phyloP scores from a whole-genome alignment of 1,139 yeast species.

The Scheffersomyces insectosa region DNA sequence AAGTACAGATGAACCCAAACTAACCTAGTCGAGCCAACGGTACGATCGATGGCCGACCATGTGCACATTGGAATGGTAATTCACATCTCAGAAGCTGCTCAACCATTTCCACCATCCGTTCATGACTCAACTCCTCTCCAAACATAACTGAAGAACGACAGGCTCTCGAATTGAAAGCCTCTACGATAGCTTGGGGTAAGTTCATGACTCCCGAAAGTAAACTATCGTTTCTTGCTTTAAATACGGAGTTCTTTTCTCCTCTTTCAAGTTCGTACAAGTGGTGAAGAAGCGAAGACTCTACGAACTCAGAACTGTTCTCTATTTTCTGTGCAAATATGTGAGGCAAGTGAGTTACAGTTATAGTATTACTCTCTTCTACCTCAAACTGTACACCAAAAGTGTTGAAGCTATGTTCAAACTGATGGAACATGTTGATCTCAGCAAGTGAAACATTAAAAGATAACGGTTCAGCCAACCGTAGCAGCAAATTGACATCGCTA shows the following conservation, averaged over 20 bases:
- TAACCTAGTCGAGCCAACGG: conserved; percentile 41
- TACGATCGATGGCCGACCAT: conserved; percentile 76
- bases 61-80: conserved; percentile 81
- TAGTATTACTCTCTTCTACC: conserved; percentile 1
- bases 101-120: conserved; percentile 49
- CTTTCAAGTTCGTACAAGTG: conserved; percentile 42
- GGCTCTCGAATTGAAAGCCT: conserved; percentile 60
- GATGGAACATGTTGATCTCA: conserved; percentile 31
- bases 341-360: conserved; percentile 42
- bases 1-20: too few species aligned
- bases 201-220: conserved; percentile 17
- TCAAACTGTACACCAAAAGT: conserved; percentile 36
- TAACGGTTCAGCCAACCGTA: conserved; percentile 13
- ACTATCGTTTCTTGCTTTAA: conserved; percentile 1
- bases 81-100: conserved; percentile 45
- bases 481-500: conserved; percentile 11
- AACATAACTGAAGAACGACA: conserved; percentile 75
- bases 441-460: conserved; percentile 18
- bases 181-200: conserved; percentile 52
- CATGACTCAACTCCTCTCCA: conserved; percentile 52
- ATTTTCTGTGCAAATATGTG: conserved; percentile 29
- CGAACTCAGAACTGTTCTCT: conserved; percentile 21
- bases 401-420: conserved; percentile 29
- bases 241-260: not conserved
- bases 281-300: conserved; percentile 39